These are phyloP conservation scores for Clitoria ternatea DNA, from an alignment of 306 rosid genomes.

Conservation along the genomic window DNA sequence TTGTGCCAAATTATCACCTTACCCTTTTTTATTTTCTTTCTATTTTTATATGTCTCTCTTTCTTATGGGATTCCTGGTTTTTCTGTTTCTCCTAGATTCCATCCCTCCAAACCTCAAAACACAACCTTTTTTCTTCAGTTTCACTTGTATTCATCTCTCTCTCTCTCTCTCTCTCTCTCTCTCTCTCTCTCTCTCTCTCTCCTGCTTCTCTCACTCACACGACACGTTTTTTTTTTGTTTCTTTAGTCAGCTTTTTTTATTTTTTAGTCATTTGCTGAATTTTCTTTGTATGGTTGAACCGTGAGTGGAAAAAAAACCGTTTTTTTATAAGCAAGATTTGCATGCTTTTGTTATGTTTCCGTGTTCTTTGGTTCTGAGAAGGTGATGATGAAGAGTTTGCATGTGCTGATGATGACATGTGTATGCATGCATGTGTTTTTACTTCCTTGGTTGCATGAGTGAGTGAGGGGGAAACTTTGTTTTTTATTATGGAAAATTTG, in stretches of 20 bases:
- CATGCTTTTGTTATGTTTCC: neutral
- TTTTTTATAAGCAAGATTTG: conserved; percentile 5
- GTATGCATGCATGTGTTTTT: neutral
- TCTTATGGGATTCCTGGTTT: neutral
- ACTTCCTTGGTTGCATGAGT: neutral
- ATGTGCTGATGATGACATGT: neutral
- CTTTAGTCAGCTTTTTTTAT: neutral
- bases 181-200: neutral
- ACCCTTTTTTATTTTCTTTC: neutral
- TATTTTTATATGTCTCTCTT: neutral
- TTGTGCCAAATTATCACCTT: neutral
- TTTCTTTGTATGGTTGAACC: neutral
- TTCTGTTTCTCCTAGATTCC: conserved; percentile 13
- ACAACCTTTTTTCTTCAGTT: conserved; percentile 13
- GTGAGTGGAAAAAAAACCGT: neutral
- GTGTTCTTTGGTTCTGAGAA: neutral
- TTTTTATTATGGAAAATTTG: neutral
- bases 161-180: neutral
- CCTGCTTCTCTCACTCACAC: neutral
- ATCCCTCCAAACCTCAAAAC: too few relatives aligned
- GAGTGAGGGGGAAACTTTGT: neutral
- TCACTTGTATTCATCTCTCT: neutral
- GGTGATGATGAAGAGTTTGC: neutral
- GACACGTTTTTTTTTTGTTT: neutral
- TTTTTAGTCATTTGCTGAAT: neutral